phyloP scores from a whole-genome alignment of 176 grass and related monocot genomes.

The Microstegium vimineum region DNA sequence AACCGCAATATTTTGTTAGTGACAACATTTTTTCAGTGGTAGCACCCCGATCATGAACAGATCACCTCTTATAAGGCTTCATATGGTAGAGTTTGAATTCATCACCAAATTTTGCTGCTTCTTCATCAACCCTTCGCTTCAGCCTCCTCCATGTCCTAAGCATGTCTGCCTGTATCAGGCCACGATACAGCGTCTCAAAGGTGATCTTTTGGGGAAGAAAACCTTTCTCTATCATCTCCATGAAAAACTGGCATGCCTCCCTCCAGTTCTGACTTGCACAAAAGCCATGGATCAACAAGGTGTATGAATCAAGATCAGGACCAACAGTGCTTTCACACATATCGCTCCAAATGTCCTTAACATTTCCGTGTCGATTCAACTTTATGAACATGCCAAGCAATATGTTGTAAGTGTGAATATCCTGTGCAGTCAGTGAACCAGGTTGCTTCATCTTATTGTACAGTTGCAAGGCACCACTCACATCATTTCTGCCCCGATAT shows the following conservation, averaged over 20 bases:
- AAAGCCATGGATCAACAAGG: slow-evolving; percentile 73
- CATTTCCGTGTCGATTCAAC: slow-evolving; percentile 40
- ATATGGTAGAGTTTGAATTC: slow-evolving; percentile 80
- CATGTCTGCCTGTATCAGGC: slow-evolving; percentile 92
- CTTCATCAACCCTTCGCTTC: slow-evolving; percentile 88
- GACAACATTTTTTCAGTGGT: neutral
- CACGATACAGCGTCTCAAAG: slow-evolving; percentile 79
- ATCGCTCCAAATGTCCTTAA: slow-evolving; percentile 74
- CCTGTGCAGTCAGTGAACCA: slow-evolving; percentile 36
- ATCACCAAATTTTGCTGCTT: slow-evolving; percentile 70
- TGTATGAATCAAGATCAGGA: slow-evolving; percentile 93
- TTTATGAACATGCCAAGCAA: slow-evolving; percentile 86
- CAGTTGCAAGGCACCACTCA: slow-evolving; percentile 49
- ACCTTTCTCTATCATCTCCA: slow-evolving; percentile 98
- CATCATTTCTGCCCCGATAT: slow-evolving; percentile 81
- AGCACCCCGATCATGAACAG: neutral
- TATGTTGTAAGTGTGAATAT: slow-evolving; percentile 91
- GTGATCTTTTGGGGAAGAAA: slow-evolving; percentile 90
- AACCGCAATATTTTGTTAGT: neutral
- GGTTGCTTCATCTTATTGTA: slow-evolving; percentile 81
- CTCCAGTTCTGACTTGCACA: slow-evolving; percentile 79
- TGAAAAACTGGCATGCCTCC: slow-evolving; percentile 90
- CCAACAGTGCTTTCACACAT: slow-evolving; percentile 63
- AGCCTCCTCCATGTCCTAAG: slow-evolving; percentile 89
- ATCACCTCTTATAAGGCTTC: slow-evolving; percentile 87